Evolutionary conservation across 805 yeast genomes (phyloP), one percentile per base, ranked within the genome.

Genomic region (Metschnikowia bowlesiae): DNA sequence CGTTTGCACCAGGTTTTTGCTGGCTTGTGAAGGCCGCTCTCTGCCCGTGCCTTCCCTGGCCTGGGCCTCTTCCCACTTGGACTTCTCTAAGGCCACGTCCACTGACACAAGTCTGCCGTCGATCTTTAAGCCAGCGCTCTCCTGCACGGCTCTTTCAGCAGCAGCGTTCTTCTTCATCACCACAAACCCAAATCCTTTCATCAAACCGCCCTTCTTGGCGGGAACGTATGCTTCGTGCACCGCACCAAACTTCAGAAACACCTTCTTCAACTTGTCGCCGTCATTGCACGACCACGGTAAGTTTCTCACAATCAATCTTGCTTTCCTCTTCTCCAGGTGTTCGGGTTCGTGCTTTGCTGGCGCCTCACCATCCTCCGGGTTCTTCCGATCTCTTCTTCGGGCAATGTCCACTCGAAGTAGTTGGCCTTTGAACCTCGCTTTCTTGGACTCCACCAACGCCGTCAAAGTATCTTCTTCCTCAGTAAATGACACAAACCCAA

Each of bases 181-280:
- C 8, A 94, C 90, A 67, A 94, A 94, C 0, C 90, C 99, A 78
- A 92, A 94, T 9, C 99, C 99, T 53, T 85, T 74, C 94, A 94
- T 87, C 65, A 81, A 84, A 13, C 97, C 96, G 45, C 89, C 95
- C 44, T 80, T 77, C 62, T 87, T 89, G 61, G 88, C 82, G 43
- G 99, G 99, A 57, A 94, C 89, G 58, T 83, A 82, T 0, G 92
- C 96, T 62, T 90, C 96, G 28, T 81, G 82, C 34, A 94, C 96
- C 30, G 87, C 84, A 46, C 99, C 99, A 64, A 73, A 94, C 61
- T 82, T 82, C 50, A 77, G 69, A 63, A 94, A 94, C 7, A 83
- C 62, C 58, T 83, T 83, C 62, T 79, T 83, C 61, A 94, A 74
- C 49, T 80, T 82, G 4, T 81, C 81, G 4, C 95, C 85, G 53